phyloP scores from a whole-genome alignment of 2,329 filamentous ascomycete genomes.

The Sporothrix sp. region DNA sequence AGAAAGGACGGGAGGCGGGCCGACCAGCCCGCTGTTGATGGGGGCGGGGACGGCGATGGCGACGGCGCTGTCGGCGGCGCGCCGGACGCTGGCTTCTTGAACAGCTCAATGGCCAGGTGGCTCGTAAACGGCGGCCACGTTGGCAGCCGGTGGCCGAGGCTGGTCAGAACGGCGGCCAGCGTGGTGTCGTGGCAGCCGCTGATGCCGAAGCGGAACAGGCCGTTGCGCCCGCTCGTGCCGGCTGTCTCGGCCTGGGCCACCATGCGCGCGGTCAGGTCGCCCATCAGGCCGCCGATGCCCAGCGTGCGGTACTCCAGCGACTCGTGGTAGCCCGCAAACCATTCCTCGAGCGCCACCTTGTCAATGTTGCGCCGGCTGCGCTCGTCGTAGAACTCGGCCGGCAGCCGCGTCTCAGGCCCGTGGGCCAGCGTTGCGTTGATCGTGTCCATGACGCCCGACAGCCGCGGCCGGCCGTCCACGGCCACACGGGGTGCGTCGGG shows the following conservation, averaged over 20 bases:
- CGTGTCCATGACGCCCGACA: constrained; percentile 90
- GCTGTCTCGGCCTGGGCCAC: constrained; percentile 51
- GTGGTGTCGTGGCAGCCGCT: constrained; percentile 93
- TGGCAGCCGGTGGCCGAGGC: constrained; percentile 63
- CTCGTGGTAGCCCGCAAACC: constrained; percentile 82
- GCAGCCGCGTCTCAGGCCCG: constrained; percentile 66
- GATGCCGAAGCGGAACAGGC: constrained; percentile 61
- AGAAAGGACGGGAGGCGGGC: constrained; percentile 26
- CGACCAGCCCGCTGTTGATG: constrained; percentile 19
- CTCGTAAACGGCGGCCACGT: constrained; percentile 91
- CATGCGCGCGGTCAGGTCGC: constrained; percentile 73
- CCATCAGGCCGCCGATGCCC: constrained; percentile 76
- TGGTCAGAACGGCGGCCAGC: constrained; percentile 65
- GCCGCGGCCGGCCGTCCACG: constrained; percentile 72
- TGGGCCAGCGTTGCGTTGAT: constrained; percentile 84
- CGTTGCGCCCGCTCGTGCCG: constrained; percentile 10
- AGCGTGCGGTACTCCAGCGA: constrained; percentile 78
- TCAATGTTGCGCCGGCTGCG: constrained; percentile 59
- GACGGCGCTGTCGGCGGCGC: constrained; percentile 16
- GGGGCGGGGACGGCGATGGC: constrained; percentile 10
- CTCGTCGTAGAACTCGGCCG: constrained; percentile 76
- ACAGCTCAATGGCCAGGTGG: constrained; percentile 84
- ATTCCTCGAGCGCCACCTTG: constrained; percentile 78
- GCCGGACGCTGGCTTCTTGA: constrained; percentile 40
- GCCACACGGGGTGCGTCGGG: constrained; percentile 56